Percentiles rank a stretch among this genome's conserved stretches.
Conservation (phyloP, 2,329 filamentous ascomycete species). For the Pseudocercospora pini-densiflorae region DNA sequence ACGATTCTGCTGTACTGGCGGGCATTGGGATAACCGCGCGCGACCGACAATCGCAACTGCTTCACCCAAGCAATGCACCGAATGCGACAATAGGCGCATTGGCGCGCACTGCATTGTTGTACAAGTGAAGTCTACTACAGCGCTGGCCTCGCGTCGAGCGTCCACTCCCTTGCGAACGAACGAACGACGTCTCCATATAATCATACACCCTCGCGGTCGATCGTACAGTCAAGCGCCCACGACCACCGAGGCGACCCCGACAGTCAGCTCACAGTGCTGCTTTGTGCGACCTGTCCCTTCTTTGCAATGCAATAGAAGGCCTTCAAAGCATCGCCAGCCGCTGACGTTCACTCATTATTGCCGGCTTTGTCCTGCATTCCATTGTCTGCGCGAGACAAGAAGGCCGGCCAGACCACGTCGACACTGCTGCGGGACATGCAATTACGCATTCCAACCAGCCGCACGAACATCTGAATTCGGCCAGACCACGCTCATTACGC, state of each 20-base stretch:
- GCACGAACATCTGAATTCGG: conserved; percentile 10
- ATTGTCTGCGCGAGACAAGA: conserved; percentile 16
- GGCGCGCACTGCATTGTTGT: neutral
- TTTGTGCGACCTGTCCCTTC: neutral
- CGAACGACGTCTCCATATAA: neutral
- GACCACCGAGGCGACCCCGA: neutral
- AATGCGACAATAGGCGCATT: neutral
- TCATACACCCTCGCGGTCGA: neutral
- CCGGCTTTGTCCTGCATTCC: conserved; percentile 7
- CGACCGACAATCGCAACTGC: neutral
- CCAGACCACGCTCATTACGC: conserved; percentile 10
- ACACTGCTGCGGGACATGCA: conserved; percentile 14
- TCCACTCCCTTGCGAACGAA: neutral
- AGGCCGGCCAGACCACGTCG: neutral
- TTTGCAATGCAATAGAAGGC: neutral
- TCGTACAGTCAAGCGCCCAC: neutral
- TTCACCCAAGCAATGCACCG: neutral
- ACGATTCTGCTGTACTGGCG: too few relatives aligned
- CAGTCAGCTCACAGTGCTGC: neutral
- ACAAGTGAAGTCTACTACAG: neutral
- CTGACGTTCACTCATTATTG: conserved; percentile 6
- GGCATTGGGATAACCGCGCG: neutral
- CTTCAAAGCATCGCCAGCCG: conserved; percentile 2
- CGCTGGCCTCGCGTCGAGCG: neutral
- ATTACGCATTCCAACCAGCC: conserved; percentile 24